phyloP scores from a whole-genome alignment of 768 basidiomycete genomes.

The Nidula microcarpa region DNA sequence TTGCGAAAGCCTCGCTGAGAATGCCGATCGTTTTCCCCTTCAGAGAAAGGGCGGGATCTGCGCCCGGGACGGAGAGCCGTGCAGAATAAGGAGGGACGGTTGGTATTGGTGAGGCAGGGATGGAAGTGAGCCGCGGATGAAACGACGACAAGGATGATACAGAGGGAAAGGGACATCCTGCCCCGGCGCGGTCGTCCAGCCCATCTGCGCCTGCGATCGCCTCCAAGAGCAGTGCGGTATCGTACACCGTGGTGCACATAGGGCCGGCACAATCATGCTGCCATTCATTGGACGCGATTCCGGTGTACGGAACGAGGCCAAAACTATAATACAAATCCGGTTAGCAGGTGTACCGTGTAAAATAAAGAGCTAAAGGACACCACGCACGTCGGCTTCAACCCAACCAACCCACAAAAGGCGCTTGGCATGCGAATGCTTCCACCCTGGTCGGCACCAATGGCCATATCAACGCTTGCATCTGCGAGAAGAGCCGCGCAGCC shows the following conservation, averaged over 20 bases:
- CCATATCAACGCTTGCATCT: conserved; percentile 34
- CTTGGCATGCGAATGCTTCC: conserved; percentile 43
- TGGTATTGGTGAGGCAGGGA: no score
- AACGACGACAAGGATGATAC: neutral
- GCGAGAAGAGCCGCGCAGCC: conserved; percentile 40
- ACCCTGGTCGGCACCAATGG: conserved; percentile 46
- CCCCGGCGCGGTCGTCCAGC: conserved; percentile 33
- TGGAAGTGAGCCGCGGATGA: neutral
- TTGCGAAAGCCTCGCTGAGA: conserved; percentile 31
- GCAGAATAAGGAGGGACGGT: conserved; percentile 18
- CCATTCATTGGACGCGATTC: conserved; percentile 35
- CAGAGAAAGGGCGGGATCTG: conserved; percentile 15
- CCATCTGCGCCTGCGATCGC: conserved; percentile 42
- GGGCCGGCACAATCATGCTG: conserved; percentile 39
- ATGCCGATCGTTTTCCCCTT: conserved; percentile 35
- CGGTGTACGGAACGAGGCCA: conserved; percentile 45
- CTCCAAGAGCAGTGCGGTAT: conserved; percentile 34
- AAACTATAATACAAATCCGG: conserved; percentile 13
- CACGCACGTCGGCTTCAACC: conserved; percentile 15
- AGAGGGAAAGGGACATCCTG: conserved; percentile 10
- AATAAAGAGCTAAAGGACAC: neutral
- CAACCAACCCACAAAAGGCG: conserved; percentile 37
- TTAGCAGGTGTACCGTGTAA: neutral
- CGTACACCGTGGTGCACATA: conserved; percentile 31
- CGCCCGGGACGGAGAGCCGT: conserved; percentile 25